Percentiles rank a stretch among this genome's conserved stretches.
Conservation (phyloP, 2,329 filamentous ascomycete genomes). For the Penicillium sp. region DNA sequence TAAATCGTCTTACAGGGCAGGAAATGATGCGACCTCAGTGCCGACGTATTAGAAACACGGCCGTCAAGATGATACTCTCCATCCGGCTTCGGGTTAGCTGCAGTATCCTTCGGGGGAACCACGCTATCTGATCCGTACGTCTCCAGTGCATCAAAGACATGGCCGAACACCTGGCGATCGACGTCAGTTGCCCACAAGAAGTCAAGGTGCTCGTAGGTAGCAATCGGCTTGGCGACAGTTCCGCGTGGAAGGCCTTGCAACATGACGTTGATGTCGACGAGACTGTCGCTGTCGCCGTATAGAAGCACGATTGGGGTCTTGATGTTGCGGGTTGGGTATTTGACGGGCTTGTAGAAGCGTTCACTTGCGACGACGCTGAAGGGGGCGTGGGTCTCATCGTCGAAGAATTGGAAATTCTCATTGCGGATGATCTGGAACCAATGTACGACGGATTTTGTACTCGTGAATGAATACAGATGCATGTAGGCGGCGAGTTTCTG, state of each 20-base stretch:
- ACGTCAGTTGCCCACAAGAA: constrained; percentile 92
- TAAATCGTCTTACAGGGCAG: not conserved
- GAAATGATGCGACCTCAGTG: constrained; percentile 1
- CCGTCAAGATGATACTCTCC: constrained; percentile 3
- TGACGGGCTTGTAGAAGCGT: constrained; percentile 93
- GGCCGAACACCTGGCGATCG: constrained; percentile 76
- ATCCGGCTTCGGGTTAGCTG: not conserved
- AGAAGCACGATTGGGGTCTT: constrained; percentile 90
- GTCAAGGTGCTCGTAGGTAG: constrained; percentile 93
- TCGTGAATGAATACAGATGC: constrained; percentile 94
- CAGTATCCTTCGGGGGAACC: not conserved
- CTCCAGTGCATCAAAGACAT: constrained; percentile 84
- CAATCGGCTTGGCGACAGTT: constrained; percentile 79
- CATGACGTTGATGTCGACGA: constrained; percentile 93
- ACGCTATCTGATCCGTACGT: constrained; percentile 45
- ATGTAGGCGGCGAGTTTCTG: constrained; percentile 96
- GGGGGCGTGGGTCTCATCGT: constrained; percentile 82
- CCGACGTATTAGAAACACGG: constrained; percentile 16
- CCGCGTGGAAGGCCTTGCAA: constrained; percentile 77
- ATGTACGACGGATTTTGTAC: constrained; percentile 93
- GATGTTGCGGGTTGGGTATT: constrained; percentile 95
- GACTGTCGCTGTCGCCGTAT: constrained; percentile 87
- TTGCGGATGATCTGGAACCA: constrained; percentile 99
- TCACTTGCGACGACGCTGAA: constrained; percentile 65
- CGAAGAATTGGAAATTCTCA: constrained; percentile 95